These are phyloP conservation scores for Populus ilicifolia DNA, from an alignment of 345 rosid species.

Conservation along the genomic window DNA sequence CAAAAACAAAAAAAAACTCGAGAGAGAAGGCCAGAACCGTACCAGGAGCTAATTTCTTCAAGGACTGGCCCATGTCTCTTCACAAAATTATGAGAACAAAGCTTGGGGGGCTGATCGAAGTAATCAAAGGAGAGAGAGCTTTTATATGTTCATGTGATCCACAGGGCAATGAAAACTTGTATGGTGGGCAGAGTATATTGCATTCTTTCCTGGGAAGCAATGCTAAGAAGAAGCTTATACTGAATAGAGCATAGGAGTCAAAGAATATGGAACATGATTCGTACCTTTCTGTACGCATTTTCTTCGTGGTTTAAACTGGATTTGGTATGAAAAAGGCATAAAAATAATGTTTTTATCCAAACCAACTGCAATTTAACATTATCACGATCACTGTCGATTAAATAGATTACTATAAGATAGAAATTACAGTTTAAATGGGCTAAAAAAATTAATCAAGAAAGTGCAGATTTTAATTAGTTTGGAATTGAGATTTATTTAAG, in stretches of 20 bases:
- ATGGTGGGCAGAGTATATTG: not conserved
- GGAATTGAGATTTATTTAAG: too few species aligned
- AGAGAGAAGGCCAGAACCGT: not conserved
- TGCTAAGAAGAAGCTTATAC: not conserved
- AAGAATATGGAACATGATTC: not conserved
- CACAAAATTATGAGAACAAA: not conserved
- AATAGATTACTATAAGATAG: too few species aligned
- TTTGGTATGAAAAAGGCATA: too few species aligned
- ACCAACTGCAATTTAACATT: too few species aligned
- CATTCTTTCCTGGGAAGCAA: not conserved
- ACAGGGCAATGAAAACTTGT: not conserved
- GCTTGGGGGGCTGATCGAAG: too few species aligned
- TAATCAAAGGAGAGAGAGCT: not conserved
- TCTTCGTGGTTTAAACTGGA: too few species aligned
- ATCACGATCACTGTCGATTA: too few species aligned
- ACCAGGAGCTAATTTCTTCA: constrained; percentile 19
- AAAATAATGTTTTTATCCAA: too few species aligned
- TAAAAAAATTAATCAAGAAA: too few species aligned
- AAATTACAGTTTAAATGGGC: too few species aligned
- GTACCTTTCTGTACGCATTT: too few species aligned
- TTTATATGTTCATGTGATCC: not conserved
- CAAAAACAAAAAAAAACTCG: not conserved
- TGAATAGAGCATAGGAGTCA: not conserved
- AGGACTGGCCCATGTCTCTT: constrained; percentile 21
- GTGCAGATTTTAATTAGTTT: too few species aligned